These are phyloP conservation scores for Paramecium octaurelia DNA, from an alignment of 73 alveolate species.

Conservation along the genomic window DNA sequence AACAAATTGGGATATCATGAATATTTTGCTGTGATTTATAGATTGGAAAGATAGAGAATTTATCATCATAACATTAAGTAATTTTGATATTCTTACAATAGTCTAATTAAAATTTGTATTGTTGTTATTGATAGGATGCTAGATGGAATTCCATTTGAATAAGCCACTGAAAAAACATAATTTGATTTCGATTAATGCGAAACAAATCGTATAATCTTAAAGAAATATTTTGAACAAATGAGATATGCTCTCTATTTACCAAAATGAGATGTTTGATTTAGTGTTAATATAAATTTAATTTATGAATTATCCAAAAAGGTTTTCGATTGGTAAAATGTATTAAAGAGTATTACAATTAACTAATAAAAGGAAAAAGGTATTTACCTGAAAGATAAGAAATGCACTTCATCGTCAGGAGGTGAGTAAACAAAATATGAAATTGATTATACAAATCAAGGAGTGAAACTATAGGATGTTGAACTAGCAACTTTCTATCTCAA, in stretches of 20 bases:
- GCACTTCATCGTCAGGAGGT: background rate
- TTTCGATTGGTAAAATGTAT: background rate
- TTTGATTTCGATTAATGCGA: background rate
- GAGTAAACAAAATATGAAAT: background rate
- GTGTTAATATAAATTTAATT: background rate
- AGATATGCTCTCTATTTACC: slow-evolving; percentile 19
- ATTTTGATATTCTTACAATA: background rate
- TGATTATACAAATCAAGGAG: background rate
- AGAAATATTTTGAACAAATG: background rate
- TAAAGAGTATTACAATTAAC: background rate
- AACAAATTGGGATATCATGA: background rate
- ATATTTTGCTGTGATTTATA: background rate
- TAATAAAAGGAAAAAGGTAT: background rate
- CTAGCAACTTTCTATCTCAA: background rate
- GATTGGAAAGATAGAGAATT: slow-evolving; percentile 31
- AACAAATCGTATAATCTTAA: background rate
- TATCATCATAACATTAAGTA: slow-evolving; percentile 10
- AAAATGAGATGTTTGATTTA: background rate
- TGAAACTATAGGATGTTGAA: background rate
- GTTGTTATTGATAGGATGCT: slow-evolving; percentile 1
- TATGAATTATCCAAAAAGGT: background rate
- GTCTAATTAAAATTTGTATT: slow-evolving; percentile 1
- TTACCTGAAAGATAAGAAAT: background rate
- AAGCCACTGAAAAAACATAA: background rate
- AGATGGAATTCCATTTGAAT: background rate